Evolutionary conservation across 129 eudicot genomes (phyloP).

Genomic region (Helichrysum umbraculigerum): DNA sequence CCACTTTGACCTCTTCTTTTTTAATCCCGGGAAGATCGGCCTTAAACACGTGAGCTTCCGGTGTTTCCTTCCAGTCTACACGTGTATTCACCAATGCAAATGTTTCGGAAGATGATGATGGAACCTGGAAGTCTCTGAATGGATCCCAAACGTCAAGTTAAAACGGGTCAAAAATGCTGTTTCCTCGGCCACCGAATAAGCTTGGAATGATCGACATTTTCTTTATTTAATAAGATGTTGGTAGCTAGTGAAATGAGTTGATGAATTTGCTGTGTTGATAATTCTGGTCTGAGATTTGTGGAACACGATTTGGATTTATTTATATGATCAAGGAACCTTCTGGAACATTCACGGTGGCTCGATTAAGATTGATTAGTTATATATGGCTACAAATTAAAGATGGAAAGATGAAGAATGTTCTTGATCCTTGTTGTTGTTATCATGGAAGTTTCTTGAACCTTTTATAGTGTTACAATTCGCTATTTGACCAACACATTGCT

Average conservation of each 20-base stretch:
- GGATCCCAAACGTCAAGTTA: no score
- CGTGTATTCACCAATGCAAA: constrained; percentile 32
- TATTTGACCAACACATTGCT: no score
- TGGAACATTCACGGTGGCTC: background rate
- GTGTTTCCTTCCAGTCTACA: constrained; percentile 40
- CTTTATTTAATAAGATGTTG: background rate
- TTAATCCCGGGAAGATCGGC: constrained; percentile 35
- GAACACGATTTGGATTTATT: background rate
- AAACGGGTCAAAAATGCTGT: constrained; percentile 10
- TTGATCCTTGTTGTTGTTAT: background rate
- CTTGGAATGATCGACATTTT: constrained; percentile 22
- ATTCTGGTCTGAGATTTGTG: background rate
- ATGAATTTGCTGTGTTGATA: background rate
- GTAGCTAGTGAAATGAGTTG: background rate
- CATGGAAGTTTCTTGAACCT: no score
- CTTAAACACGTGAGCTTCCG: constrained; percentile 43
- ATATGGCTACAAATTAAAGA: background rate
- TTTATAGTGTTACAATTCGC: no score
- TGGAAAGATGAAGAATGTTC: background rate
- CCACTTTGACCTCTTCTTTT: constrained; percentile 33
- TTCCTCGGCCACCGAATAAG: constrained; percentile 16
- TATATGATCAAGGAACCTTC: background rate
- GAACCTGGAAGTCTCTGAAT: no score
- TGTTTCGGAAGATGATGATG: constrained; percentile 19
- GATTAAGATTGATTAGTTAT: no score